Evolutionary conservation across 768 basidiomycete species (phyloP).

Genomic region (Pulveroboletus sp.): DNA sequence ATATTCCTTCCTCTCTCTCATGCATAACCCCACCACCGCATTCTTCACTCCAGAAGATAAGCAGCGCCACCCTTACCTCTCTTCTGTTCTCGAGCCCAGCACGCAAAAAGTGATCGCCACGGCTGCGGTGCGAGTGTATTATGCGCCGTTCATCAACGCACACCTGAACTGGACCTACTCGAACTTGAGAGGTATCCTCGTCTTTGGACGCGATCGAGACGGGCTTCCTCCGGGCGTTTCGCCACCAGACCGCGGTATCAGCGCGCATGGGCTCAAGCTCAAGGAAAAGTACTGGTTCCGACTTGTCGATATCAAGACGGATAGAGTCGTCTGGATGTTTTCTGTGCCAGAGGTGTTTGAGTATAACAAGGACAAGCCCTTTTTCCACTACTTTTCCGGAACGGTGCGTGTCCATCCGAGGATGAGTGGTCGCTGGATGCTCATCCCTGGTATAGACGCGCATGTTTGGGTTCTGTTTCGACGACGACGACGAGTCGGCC

Average conservation of each 20-base stretch:
- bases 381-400: slow-evolving; percentile 89
- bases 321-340: slow-evolving; percentile 68
- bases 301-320: slow-evolving; percentile 54
- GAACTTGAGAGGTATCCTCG: slow-evolving; percentile 56
- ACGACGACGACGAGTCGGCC: slow-evolving; percentile 58
- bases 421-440: background rate
- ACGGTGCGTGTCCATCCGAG: slow-evolving; percentile 52
- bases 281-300: slow-evolving; percentile 59
- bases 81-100: slow-evolving; percentile 37
- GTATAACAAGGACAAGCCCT: slow-evolving; percentile 83
- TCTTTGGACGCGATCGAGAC: slow-evolving; percentile 44
- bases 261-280: slow-evolving; percentile 22
- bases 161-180: slow-evolving; percentile 59
- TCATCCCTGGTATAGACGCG: slow-evolving; percentile 28
- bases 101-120: slow-evolving; percentile 50
- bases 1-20: slow-evolving; percentile 6
- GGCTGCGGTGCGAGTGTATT: slow-evolving; percentile 59
- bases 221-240: slow-evolving; percentile 21
- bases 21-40: slow-evolving; percentile 30
- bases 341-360: slow-evolving; percentile 56
- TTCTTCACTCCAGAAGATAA: slow-evolving; percentile 38
- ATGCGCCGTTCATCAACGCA: slow-evolving; percentile 48
- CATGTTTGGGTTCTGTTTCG: slow-evolving; percentile 55
- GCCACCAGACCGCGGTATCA: slow-evolving; percentile 18
- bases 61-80: slow-evolving; percentile 37